phyloP scores from a whole-genome alignment of 371 early-diverging fungal species.

The Rhizomucor pusillus region DNA sequence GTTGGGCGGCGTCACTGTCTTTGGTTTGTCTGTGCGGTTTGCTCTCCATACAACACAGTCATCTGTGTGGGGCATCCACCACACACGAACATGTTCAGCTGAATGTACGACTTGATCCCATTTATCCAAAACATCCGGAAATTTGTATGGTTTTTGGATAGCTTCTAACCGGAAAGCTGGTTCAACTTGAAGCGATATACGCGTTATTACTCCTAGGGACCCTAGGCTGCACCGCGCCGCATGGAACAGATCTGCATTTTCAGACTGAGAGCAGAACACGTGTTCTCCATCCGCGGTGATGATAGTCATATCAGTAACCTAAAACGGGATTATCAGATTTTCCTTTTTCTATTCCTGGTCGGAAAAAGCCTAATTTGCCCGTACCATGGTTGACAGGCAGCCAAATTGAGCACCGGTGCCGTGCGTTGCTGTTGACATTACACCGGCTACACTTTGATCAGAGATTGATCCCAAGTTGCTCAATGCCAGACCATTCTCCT shows the following conservation, averaged over 20 bases:
- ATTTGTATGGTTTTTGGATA: slow-evolving; percentile 63
- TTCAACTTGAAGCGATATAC: slow-evolving; percentile 72
- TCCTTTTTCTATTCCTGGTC: neutral
- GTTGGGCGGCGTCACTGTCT: slow-evolving; percentile 17
- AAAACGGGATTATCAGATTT: slow-evolving; percentile 3
- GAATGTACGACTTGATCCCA: slow-evolving; percentile 57
- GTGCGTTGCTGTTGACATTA: slow-evolving; percentile 80
- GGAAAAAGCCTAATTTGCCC: slow-evolving; percentile 2
- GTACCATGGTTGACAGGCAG: slow-evolving; percentile 66
- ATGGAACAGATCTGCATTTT: slow-evolving; percentile 56
- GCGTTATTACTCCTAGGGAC: slow-evolving; percentile 72
- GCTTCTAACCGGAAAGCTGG: slow-evolving; percentile 68
- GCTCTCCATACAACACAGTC: slow-evolving; percentile 77
- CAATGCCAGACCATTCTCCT: slow-evolving; percentile 63
- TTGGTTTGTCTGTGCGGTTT: slow-evolving; percentile 57
- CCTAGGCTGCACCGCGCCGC: slow-evolving; percentile 80
- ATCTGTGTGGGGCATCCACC: slow-evolving; percentile 88
- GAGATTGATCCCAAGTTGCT: slow-evolving; percentile 83
- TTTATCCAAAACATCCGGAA: slow-evolving; percentile 55
- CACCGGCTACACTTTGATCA: slow-evolving; percentile 77
- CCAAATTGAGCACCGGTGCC: slow-evolving; percentile 77
- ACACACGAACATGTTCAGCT: slow-evolving; percentile 78
- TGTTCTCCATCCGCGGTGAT: slow-evolving; percentile 57
- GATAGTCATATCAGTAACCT: slow-evolving; percentile 60
- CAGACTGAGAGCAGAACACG: slow-evolving; percentile 45